Evolutionary conservation across 2,329 filamentous ascomycete species (phyloP).

Genomic region (Alternaria arbusti): DNA sequence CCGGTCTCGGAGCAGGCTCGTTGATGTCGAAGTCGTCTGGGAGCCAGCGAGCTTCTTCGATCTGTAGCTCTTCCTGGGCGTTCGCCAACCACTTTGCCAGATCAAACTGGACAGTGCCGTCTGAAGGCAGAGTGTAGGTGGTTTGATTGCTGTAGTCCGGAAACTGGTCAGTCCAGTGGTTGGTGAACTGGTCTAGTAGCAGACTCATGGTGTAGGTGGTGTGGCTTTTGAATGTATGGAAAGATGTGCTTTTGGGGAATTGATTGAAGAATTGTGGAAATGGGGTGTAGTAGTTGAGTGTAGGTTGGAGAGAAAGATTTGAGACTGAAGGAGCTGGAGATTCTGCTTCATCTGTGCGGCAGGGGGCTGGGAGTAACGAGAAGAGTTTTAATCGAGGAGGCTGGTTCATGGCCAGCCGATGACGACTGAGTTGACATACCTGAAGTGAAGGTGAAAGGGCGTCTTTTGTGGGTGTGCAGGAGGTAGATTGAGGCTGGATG

Average conservation of each 20-base stretch:
- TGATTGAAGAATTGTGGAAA: neutral
- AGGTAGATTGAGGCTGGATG: neutral
- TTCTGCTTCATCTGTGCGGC: neutral
- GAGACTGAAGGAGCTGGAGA: neutral
- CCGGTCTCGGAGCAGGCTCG: neutral
- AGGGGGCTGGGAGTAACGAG: neutral
- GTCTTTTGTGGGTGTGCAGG: neutral
- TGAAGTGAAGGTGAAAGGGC: conserved; percentile 16
- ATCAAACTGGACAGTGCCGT: neutral
- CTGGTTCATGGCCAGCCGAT: conserved; percentile 3
- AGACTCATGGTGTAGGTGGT: neutral
- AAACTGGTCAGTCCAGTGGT: neutral
- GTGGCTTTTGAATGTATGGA: neutral
- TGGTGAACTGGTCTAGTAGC: neutral
- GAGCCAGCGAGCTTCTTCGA: neutral
- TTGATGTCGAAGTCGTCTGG: neutral
- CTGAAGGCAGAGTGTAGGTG: neutral
- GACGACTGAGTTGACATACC: conserved; percentile 17
- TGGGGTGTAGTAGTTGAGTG: neutral
- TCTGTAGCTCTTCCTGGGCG: neutral
- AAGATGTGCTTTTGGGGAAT: neutral
- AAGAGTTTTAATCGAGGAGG: neutral
- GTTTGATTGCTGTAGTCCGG: neutral
- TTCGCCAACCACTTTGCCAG: neutral
- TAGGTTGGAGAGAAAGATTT: neutral